A percentile compares a stretch with the other conserved stretches of the same genome.
Conservation (phyloP, 331 rosid genomes). For the Malus hybrid region DNA sequence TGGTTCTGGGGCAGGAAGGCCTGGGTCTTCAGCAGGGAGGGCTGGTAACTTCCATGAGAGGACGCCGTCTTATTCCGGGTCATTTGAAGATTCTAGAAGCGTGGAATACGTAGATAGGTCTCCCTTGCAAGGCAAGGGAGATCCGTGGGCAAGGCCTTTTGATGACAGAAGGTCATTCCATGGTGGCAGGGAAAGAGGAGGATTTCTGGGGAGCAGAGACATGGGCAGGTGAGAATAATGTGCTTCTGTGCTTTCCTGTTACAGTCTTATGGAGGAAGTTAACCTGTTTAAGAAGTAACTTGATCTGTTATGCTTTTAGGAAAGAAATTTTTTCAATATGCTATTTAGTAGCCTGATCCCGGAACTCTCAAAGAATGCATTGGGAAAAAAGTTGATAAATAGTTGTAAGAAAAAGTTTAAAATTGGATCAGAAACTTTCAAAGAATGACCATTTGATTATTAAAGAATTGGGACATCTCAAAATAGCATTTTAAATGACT, state of each 20-base stretch:
- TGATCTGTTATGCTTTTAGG: background rate
- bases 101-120: slow-evolving; percentile 61
- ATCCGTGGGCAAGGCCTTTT: slow-evolving; percentile 51
- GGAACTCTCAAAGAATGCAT: too few species aligned
- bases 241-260: background rate
- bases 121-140: slow-evolving; percentile 73
- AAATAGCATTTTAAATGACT: too few species aligned
- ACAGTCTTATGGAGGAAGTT: background rate
- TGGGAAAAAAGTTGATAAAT: too few species aligned
- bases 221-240: slow-evolving; percentile 42
- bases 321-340: too few species aligned
- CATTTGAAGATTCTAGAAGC: slow-evolving; percentile 71
- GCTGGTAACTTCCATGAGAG: slow-evolving; percentile 47
- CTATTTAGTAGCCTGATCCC: too few species aligned
- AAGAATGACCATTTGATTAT: background rate
- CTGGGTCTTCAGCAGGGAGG: slow-evolving; percentile 33
- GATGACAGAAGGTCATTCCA: slow-evolving; percentile 74
- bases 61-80: slow-evolving; percentile 66
- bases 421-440: too few species aligned
- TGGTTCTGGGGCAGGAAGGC: slow-evolving; percentile 63
- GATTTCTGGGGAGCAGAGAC: slow-evolving; percentile 61
- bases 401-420: too few species aligned
- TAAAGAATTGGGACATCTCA: background rate
- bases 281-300: background rate
- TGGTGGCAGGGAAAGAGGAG: slow-evolving; percentile 57